These are phyloP conservation scores for Coniferiporia weirii DNA, from an alignment of 1,284 basidiomycete genomes.

Conservation along the genomic window DNA sequence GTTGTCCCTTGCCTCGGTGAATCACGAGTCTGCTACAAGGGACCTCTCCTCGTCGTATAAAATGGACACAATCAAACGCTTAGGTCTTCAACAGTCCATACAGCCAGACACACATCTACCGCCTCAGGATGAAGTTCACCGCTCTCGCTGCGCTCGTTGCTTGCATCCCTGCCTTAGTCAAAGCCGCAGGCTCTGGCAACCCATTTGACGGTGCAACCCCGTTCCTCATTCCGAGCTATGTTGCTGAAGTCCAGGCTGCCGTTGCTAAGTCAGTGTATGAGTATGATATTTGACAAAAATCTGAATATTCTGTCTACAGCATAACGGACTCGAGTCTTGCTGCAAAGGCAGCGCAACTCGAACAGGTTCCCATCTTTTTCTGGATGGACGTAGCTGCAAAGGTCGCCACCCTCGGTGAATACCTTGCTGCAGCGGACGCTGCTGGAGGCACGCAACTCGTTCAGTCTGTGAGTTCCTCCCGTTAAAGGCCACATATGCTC, in stretches of 20 bases:
- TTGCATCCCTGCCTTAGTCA: constrained; percentile 15
- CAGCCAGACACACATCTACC: neutral
- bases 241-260: constrained; percentile 16
- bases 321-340: constrained; percentile 19
- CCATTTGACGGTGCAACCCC: constrained; percentile 17
- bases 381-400: constrained; percentile 22
- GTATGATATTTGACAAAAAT: neutral
- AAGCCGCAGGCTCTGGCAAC: constrained; percentile 18
- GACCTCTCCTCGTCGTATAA: constrained; percentile 3
- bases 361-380: constrained; percentile 20
- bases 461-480: constrained; percentile 15
- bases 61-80: neutral
- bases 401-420: constrained; percentile 18
- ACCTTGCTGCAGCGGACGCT: constrained; percentile 24
- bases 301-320: constrained; percentile 5
- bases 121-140: constrained; percentile 17
- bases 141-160: constrained; percentile 16
- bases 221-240: constrained; percentile 19
- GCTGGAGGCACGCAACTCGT: constrained; percentile 22
- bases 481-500: neutral
- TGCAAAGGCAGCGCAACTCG: constrained; percentile 16
- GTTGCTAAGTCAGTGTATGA: constrained; percentile 12
- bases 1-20: constrained; percentile 14
- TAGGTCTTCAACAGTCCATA: neutral
- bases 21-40: neutral